Conservation (phyloP, 2,329 filamentous ascomycete species). For the Claviceps quebecensis region DNA sequence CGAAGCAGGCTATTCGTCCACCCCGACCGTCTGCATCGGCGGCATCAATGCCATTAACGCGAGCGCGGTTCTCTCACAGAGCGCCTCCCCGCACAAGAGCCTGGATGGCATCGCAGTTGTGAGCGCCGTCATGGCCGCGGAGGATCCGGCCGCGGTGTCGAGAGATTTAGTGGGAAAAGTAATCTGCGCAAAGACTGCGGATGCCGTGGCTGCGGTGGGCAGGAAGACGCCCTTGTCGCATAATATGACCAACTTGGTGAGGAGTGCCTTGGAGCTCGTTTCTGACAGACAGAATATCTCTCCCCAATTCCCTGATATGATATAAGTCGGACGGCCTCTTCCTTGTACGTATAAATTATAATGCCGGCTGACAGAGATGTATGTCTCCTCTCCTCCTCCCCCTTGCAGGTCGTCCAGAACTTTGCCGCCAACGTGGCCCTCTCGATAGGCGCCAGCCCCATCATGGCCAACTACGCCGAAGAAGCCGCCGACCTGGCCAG, state of each 20-base stretch:
- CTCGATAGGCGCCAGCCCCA: conserved; percentile 72
- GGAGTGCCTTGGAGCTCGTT: not conserved
- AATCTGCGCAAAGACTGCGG: conserved; percentile 34
- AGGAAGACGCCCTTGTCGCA: conserved; percentile 61
- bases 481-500: conserved; percentile 71
- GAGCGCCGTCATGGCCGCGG: conserved; percentile 68
- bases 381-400: not conserved
- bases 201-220: conserved; percentile 47
- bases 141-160: conserved; percentile 51
- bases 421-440: conserved; percentile 86
- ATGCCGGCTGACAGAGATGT: not conserved
- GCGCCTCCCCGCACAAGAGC: conserved; percentile 31
- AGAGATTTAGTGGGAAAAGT: conserved; percentile 33
- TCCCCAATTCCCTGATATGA: not conserved
- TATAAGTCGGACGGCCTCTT: no score
- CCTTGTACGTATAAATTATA: not conserved
- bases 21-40: conserved; percentile 71
- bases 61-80: conserved; percentile 61
- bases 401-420: conserved; percentile 61
- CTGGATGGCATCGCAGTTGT: conserved; percentile 80
- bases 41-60: conserved; percentile 70
- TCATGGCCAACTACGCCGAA: conserved; percentile 80
- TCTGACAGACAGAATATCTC: no score
- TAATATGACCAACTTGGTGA: conserved; percentile 87
- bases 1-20: conserved; percentile 25